phyloP scores from a whole-genome alignment of 352 stramenopile genomes.

The Globisporangium mamillatum region DNA sequence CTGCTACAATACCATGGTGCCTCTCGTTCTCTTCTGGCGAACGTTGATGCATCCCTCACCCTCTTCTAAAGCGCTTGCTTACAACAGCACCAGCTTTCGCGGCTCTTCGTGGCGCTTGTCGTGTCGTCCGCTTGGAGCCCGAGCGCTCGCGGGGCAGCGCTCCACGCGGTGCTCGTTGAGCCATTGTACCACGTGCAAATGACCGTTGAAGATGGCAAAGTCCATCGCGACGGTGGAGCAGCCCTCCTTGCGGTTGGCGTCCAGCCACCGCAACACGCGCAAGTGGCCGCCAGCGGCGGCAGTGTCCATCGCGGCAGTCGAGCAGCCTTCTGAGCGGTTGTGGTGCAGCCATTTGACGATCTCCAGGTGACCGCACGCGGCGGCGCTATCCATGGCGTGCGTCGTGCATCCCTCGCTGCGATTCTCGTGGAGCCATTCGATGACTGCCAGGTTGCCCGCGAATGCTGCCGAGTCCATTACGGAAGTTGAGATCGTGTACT shows the following conservation, averaged over 20 bases:
- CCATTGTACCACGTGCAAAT: slow-evolving; percentile 25
- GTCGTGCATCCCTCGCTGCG: slow-evolving; percentile 52
- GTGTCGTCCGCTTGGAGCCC: neutral
- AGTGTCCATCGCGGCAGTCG: slow-evolving; percentile 59
- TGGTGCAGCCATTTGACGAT: slow-evolving; percentile 58
- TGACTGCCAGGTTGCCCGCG: slow-evolving; percentile 43
- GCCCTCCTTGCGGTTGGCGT: slow-evolving; percentile 50
- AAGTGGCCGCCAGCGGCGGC: slow-evolving; percentile 53
- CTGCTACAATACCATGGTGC: neutral
- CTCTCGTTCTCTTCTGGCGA: neutral
- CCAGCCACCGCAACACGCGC: slow-evolving; percentile 50
- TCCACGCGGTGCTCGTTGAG: slow-evolving; percentile 15
- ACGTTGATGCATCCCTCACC: neutral
- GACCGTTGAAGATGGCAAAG: slow-evolving; percentile 20
- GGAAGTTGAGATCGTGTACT: slow-evolving; percentile 31
- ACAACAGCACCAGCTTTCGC: neutral
- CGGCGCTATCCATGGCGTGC: slow-evolving; percentile 60
- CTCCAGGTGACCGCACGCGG: slow-evolving; percentile 46
- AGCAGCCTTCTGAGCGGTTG: slow-evolving; percentile 53
- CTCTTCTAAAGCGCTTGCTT: neutral
- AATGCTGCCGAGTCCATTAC: slow-evolving; percentile 76
- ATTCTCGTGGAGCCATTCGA: slow-evolving; percentile 59
- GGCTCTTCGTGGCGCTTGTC: neutral
- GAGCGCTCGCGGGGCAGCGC: slow-evolving; percentile 4
- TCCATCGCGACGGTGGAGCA: slow-evolving; percentile 29